phyloP scores from a whole-genome alignment of 106 monocot species.

The Xerophyta viscosa region DNA sequence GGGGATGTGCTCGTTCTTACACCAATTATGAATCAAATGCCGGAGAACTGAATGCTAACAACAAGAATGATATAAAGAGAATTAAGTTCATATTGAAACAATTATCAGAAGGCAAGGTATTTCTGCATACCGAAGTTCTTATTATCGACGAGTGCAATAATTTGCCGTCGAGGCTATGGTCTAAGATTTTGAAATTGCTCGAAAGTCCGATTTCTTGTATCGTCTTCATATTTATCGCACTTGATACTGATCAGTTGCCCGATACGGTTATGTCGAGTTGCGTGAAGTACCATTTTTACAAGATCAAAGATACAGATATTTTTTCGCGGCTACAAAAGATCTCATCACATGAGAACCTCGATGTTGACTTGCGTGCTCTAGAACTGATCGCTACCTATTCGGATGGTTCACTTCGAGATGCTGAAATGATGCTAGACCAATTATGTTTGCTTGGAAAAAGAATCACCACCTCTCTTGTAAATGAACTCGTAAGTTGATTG shows the following conservation, averaged over 20 bases:
- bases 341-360: slow-evolving; percentile 34
- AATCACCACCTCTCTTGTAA: slow-evolving; percentile 49
- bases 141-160: slow-evolving; percentile 62
- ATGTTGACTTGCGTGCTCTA: slow-evolving; percentile 53
- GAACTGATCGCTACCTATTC: slow-evolving; percentile 56
- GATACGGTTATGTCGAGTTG: slow-evolving; percentile 35
- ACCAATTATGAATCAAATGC: slow-evolving; percentile 14
- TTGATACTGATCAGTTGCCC: slow-evolving; percentile 38
- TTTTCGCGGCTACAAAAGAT: slow-evolving; percentile 24
- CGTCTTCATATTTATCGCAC: slow-evolving; percentile 53
- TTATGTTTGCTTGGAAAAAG: slow-evolving; percentile 58
- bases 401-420: slow-evolving; percentile 63
- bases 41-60: slow-evolving; percentile 45
- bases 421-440: slow-evolving; percentile 64
- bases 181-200: slow-evolving; percentile 38
- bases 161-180: slow-evolving; percentile 43
- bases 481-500: slow-evolving; percentile 49
- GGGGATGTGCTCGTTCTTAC: slow-evolving; percentile 22
- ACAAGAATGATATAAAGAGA: slow-evolving; percentile 24
- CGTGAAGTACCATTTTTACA: slow-evolving; percentile 45
- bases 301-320: slow-evolving; percentile 59
- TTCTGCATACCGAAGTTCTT: slow-evolving; percentile 29
- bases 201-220: slow-evolving; percentile 35
- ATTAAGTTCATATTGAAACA: slow-evolving; percentile 31
- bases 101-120: slow-evolving; percentile 2